phyloP scores from a whole-genome alignment of 208 protist species.

The Leishmania guyanensis region DNA sequence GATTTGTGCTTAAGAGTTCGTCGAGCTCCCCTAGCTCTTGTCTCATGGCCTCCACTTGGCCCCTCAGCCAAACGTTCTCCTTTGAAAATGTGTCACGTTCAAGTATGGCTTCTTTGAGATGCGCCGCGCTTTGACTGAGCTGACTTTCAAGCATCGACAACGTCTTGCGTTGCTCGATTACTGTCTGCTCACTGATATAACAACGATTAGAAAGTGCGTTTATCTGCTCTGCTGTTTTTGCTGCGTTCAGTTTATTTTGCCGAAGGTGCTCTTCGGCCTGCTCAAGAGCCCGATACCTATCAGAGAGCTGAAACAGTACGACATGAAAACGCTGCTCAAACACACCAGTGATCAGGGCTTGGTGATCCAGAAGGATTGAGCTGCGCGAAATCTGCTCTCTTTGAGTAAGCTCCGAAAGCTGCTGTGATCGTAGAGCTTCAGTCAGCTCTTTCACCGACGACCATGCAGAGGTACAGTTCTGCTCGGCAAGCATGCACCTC shows the following conservation, averaged over 20 bases:
- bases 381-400: slow-evolving; percentile 21
- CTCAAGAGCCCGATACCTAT: background rate
- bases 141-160: slow-evolving; percentile 25
- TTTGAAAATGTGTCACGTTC: slow-evolving; percentile 24
- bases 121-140: slow-evolving; percentile 7
- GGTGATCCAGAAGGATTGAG: slow-evolving; percentile 12
- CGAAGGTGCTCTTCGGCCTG: background rate
- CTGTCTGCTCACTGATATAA: slow-evolving; percentile 11
- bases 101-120: slow-evolving; percentile 7
- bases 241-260: background rate
- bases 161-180: slow-evolving; percentile 25
- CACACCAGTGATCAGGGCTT: background rate
- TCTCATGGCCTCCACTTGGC: slow-evolving; percentile 71
- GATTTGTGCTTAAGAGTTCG: slow-evolving; percentile 62
- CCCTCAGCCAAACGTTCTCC: slow-evolving; percentile 71
- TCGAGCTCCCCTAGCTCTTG: slow-evolving; percentile 75
- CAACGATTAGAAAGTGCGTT: slow-evolving; percentile 2
- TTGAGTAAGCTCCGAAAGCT: slow-evolving; percentile 19
- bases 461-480: slow-evolving; percentile 27
- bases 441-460: slow-evolving; percentile 34
- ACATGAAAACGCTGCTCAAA: slow-evolving; percentile 2
- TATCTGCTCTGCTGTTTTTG: slow-evolving; percentile 5
- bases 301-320: background rate
- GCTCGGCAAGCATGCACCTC: slow-evolving; percentile 25
- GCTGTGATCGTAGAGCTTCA: slow-evolving; percentile 30